Percentiles rank a stretch among this genome's conserved stretches.
These are phyloP conservation scores for Erythrobasidium hasegawianum DNA, from an alignment of 1,284 basidiomycete species.

Conservation along the genomic window DNA sequence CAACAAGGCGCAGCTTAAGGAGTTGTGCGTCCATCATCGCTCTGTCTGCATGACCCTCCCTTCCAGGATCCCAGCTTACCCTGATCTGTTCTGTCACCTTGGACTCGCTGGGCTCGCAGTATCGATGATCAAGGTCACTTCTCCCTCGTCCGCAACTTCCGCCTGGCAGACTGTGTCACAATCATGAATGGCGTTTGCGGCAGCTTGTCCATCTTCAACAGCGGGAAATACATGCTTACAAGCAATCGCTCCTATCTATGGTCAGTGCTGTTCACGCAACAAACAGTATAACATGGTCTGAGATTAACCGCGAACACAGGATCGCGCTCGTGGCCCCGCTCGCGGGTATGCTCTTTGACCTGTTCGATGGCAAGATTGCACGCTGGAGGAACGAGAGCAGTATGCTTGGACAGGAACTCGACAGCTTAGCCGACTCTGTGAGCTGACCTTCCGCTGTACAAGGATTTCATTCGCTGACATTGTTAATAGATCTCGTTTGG, in stretches of 20 bases:
- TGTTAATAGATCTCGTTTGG: slow-evolving; percentile 84
- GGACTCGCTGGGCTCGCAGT: slow-evolving; percentile 7
- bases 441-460: slow-evolving; percentile 46
- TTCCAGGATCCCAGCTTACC: not conserved
- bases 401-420: slow-evolving; percentile 97
- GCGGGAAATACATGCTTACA: slow-evolving; percentile 78
- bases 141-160: slow-evolving; percentile 68
- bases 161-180: slow-evolving; percentile 96
- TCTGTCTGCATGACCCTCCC: not conserved
- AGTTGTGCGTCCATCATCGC: not conserved
- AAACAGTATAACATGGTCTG: too few species aligned
- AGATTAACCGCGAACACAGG: too few species aligned
- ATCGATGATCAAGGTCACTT: slow-evolving; percentile 35
- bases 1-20: not conserved
- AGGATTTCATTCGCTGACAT: not conserved
- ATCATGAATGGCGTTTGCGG: slow-evolving; percentile 99
- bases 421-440: slow-evolving; percentile 91
- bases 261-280: slow-evolving; percentile 43
- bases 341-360: slow-evolving; percentile 96
- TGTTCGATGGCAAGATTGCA: slow-evolving; percentile 95
- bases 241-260: slow-evolving; percentile 76
- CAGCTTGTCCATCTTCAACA: slow-evolving; percentile 89
- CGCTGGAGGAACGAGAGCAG: slow-evolving; percentile 92
- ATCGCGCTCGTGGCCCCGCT: slow-evolving; percentile 82
- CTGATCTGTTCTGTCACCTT: too few species aligned